These are phyloP conservation scores for Apiotrichum brassicae DNA, from an alignment of 1,284 basidiomycete genomes.

Conservation along the genomic window DNA sequence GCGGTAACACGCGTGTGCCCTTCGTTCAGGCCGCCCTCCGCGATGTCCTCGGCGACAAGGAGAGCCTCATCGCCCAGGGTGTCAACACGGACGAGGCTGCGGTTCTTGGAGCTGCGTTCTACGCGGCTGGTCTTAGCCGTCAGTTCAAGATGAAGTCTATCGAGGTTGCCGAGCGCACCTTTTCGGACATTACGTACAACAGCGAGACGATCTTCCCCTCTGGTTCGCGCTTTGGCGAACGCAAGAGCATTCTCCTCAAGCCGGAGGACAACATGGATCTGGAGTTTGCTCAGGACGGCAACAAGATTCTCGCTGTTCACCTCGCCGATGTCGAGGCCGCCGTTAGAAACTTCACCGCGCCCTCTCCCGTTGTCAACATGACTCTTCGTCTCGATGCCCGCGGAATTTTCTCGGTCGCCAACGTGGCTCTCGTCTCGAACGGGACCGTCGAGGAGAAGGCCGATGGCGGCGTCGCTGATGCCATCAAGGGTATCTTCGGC, in stretches of 20 bases:
- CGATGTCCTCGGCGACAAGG: slow-evolving; percentile 64
- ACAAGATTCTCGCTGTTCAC: slow-evolving; percentile 26
- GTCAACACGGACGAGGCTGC: slow-evolving; percentile 97
- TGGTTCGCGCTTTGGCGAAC: slow-evolving; percentile 66
- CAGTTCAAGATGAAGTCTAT: slow-evolving; percentile 97
- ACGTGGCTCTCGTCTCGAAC: slow-evolving; percentile 61
- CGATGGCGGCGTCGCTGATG: slow-evolving; percentile 66
- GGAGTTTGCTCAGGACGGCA: slow-evolving; percentile 57
- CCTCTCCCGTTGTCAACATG: slow-evolving; percentile 60
- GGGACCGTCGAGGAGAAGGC: slow-evolving; percentile 54
- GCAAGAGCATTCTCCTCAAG: slow-evolving; percentile 59
- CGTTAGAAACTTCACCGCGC: slow-evolving; percentile 39
- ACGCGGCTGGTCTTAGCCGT: slow-evolving; percentile 79
- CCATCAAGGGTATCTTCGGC: slow-evolving; percentile 75
- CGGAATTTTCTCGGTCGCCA: slow-evolving; percentile 66
- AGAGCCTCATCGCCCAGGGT: slow-evolving; percentile 76
- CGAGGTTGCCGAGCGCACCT: slow-evolving; percentile 66
- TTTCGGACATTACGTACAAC: slow-evolving; percentile 53
- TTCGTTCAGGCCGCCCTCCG: slow-evolving; percentile 81
- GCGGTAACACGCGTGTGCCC: slow-evolving; percentile 82
- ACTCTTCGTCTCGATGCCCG: slow-evolving; percentile 74
- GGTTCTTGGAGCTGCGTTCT: slow-evolving; percentile 87
- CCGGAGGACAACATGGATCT: slow-evolving; percentile 59
- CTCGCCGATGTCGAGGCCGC: slow-evolving; percentile 30
- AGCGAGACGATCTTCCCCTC: slow-evolving; percentile 60